Base-by-base conservation (phyloP, 257 asterid genomes). In the Paraleonurus japonicus region DNA sequence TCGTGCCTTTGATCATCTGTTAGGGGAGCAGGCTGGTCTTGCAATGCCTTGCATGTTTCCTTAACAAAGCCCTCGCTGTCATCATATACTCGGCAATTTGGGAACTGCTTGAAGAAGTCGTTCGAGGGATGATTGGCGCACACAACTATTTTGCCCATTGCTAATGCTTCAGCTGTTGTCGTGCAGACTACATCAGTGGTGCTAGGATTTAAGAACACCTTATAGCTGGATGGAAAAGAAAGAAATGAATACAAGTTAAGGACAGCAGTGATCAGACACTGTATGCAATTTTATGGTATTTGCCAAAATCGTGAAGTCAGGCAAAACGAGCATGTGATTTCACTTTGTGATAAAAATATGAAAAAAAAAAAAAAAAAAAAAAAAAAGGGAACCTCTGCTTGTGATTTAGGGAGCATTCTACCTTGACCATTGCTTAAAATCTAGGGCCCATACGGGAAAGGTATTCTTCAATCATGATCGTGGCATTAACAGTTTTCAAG, bases 181-280 rank as follows among this genome's bases (percentile, higher is more conserved):
- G 98, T 95, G 89, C 99, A 95, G 77, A 95, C 97, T 39, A 95
- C 99, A 54, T 95, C 99, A 0, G 98, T 95, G 41, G 99, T 95
- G 89, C 99, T 95, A 13, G 97, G 98, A 71, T 95, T 95, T 78
- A 95, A 20, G 82, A 92, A 91, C 79, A 95, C 97, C 84, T 79
- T 95, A 45, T 89, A 92, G 79, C 99, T 95, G 90, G 74, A 82
- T 63, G 33, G 55, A n/a, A 33, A 61, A 66, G 30, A 3, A 45
- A 13, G 12, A 24, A 11, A 57, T 55, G 26, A 13, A 57, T 7
- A 24, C 35, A 57, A 53, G 24, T 16, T 37, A 60, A 65, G 63
- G 70, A 7, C 47, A 61, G 45, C 7, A 60, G 60, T 78, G 24
- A 73, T 54, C 55, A 58, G n/a, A 61, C 15, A 53, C 12, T 73